These are phyloP conservation scores for Conoideocrella luteorostrata DNA, from an alignment of 2,329 filamentous ascomycete genomes.

Conservation along the genomic window DNA sequence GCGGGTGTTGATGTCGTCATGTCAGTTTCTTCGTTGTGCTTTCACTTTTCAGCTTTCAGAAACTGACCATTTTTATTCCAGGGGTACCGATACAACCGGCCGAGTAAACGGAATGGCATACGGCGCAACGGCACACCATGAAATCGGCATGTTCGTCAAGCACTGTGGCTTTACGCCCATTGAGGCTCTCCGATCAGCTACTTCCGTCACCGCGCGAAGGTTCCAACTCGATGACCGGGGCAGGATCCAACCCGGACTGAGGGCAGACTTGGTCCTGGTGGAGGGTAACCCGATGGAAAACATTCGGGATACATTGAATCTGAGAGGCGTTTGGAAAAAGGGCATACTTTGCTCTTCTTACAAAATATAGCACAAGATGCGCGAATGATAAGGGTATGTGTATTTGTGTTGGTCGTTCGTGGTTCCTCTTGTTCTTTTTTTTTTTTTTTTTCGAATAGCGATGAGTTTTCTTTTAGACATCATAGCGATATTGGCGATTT, in stretches of 20 bases:
- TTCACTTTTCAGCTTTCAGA: not conserved
- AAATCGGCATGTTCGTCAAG: conserved; percentile 13
- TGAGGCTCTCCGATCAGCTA: conserved; percentile 12
- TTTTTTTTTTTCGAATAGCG: too few species aligned
- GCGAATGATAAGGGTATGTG: too few species aligned
- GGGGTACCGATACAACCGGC: conserved; percentile 13
- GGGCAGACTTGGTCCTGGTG: conserved; percentile 13
- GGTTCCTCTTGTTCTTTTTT: too few species aligned
- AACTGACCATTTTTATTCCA: not conserved
- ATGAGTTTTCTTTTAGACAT: not conserved
- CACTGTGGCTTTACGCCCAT: conserved; percentile 11
- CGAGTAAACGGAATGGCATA: conserved; percentile 10
- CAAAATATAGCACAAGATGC: too few species aligned
- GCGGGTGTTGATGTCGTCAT: conserved; percentile 13
- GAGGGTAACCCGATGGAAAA: conserved; percentile 10
- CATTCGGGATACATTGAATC: conserved; percentile 4
- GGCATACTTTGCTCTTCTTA: conserved; percentile 9
- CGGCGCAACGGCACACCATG: conserved; percentile 11
- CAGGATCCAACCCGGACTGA: conserved; percentile 8
- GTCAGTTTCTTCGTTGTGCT: conserved; percentile 1
- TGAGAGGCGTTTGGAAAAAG: conserved; percentile 13
- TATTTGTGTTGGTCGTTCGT: too few species aligned
- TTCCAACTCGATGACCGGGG: conserved; percentile 12
- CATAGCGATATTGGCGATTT: conserved; percentile 3
- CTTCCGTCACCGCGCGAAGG: conserved; percentile 10